Conservation (phyloP, 768 basidiomycete genomes). For the Tephrocybe rancida region DNA sequence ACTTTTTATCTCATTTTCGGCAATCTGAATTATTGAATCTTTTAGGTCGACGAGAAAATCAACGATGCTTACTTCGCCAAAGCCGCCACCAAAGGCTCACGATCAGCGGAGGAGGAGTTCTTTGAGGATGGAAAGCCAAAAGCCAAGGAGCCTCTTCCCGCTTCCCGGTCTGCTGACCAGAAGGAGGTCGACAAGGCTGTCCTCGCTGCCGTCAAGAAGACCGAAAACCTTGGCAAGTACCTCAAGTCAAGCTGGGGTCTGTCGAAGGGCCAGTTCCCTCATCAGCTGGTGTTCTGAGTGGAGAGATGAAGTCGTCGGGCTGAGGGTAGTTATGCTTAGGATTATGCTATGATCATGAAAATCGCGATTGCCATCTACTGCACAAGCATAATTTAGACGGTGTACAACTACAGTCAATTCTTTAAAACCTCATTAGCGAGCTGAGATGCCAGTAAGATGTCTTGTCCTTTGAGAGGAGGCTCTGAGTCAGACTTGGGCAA, state of each 20-base stretch:
- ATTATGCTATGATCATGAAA: slow-evolving; percentile 39
- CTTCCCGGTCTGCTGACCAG: slow-evolving; percentile 88
- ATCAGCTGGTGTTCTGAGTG: slow-evolving; percentile 86
- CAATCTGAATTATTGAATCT: neutral
- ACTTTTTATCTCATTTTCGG: neutral
- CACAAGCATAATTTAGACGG: slow-evolving; percentile 28
- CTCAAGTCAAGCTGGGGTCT: slow-evolving; percentile 91
- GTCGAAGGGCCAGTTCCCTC: slow-evolving; percentile 96
- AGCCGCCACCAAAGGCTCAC: slow-evolving; percentile 63
- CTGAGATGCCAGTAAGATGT: neutral
- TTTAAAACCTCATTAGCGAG: neutral
- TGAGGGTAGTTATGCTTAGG: slow-evolving; percentile 22
- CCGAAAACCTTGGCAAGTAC: slow-evolving; percentile 90
- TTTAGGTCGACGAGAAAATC: slow-evolving; percentile 84
- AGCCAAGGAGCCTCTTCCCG: slow-evolving; percentile 83
- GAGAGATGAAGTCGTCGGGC: slow-evolving; percentile 17
- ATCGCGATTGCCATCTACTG: slow-evolving; percentile 30
- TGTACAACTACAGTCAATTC: slow-evolving; percentile 5
- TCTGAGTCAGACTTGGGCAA: no score
- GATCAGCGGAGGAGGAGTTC: slow-evolving; percentile 95
- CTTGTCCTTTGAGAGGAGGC: no score
- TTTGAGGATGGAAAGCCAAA: slow-evolving; percentile 94
- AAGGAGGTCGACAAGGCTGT: slow-evolving; percentile 83
- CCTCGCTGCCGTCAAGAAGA: slow-evolving; percentile 86
- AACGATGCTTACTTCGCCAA: slow-evolving; percentile 95